phyloP scores from a whole-genome alignment of 371 early-diverging fungal species.

The Vairimorpha apis region DNA sequence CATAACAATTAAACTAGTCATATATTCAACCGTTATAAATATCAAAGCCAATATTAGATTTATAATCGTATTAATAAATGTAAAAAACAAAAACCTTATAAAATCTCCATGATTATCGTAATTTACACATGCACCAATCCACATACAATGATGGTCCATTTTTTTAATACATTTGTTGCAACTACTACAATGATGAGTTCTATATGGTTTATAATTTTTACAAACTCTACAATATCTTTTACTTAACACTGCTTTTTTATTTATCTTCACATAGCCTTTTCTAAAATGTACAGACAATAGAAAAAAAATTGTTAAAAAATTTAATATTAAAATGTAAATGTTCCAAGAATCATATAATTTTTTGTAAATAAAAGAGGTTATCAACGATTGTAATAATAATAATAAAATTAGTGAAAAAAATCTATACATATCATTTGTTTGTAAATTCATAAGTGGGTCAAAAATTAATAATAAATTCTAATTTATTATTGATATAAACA shows the following conservation, averaged over 20 bases:
- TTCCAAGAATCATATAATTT: too few relatives aligned
- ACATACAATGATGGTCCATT: constrained; percentile 96
- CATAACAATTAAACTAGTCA: too few relatives aligned
- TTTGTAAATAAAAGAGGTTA: too few relatives aligned
- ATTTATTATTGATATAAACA: too few relatives aligned
- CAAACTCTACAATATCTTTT: constrained; percentile 64
- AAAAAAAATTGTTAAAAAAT: constrained; percentile 1
- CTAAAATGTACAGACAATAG: constrained; percentile 2
- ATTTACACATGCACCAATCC: constrained; percentile 90
- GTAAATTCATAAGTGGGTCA: too few relatives aligned
- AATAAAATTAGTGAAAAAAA: too few relatives aligned
- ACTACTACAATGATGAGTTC: constrained; percentile 89
- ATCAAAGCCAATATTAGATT: too few relatives aligned
- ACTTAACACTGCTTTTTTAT: not conserved
- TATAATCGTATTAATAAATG: too few relatives aligned
- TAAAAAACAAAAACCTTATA: constrained; percentile 58
- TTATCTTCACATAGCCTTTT: constrained; percentile 20
- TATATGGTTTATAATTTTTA: constrained; percentile 72
- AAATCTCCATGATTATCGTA: constrained; percentile 66
- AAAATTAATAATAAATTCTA: too few relatives aligned
- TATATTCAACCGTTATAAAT: too few relatives aligned
- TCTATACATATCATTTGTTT: too few relatives aligned
- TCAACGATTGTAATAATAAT: too few relatives aligned
- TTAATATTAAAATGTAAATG: constrained; percentile 15
- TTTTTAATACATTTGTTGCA: constrained; percentile 90